A percentile compares a stretch with the other conserved stretches of the same genome.
Conservation (phyloP, 75 land plant species). For the Azolla pinnata region DNA sequence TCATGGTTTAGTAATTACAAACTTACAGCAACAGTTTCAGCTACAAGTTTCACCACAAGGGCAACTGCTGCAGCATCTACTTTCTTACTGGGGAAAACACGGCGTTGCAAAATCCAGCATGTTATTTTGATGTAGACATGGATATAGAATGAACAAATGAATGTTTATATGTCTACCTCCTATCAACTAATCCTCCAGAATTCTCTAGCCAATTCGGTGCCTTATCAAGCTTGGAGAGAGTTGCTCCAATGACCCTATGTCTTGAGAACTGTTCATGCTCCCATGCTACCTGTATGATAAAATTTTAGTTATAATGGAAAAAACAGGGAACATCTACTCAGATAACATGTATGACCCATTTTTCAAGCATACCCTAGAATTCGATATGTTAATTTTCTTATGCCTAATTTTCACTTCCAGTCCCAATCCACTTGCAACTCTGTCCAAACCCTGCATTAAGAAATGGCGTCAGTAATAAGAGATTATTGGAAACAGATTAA, state of each 20-base stretch:
- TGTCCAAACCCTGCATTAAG: slow-evolving; percentile 51
- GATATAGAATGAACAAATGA: too few species aligned
- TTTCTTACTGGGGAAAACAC: slow-evolving; percentile 54
- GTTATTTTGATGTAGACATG: too few species aligned
- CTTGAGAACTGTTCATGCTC: slow-evolving; percentile 99
- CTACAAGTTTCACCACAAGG: slow-evolving; percentile 70
- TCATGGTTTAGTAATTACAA: neutral
- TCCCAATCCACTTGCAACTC: slow-evolving; percentile 63
- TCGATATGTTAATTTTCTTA: slow-evolving; percentile 94
- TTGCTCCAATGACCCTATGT: slow-evolving; percentile 83
- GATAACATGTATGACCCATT: neutral
- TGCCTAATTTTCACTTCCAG: slow-evolving; percentile 65
- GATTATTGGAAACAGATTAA: neutral
- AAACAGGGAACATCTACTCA: neutral
- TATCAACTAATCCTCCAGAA: slow-evolving; percentile 65
- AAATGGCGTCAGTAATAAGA: neutral
- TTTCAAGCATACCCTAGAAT: slow-evolving; percentile 50
- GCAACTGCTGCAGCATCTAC: slow-evolving; percentile 52
- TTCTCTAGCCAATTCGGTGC: slow-evolving; percentile 69
- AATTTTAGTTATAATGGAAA: neutral
- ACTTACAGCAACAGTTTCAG: slow-evolving; percentile 93
- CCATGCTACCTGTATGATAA: slow-evolving; percentile 84
- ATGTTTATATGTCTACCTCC: slow-evolving; percentile 36
- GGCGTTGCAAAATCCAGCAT: too few species aligned
- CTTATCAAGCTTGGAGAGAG: slow-evolving; percentile 68